Percentiles rank a stretch among this genome's conserved stretches.
Evolutionary conservation across 139 green algal genomes (phyloP).

Genomic region (Trebouxia sp.): DNA sequence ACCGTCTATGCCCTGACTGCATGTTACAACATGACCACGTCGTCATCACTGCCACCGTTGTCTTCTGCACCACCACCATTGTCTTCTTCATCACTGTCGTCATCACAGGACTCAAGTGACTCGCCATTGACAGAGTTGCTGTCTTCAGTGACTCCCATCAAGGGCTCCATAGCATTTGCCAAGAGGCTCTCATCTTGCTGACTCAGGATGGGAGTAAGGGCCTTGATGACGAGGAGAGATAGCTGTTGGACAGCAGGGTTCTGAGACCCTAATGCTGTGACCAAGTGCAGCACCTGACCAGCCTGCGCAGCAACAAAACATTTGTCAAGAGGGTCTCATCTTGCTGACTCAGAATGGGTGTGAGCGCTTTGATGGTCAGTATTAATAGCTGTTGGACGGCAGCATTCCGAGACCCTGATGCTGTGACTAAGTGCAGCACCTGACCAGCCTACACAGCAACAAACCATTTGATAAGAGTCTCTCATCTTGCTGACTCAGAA

Average conservation of each 20-base stretch:
- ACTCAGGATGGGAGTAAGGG: not conserved
- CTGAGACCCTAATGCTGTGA: not conserved
- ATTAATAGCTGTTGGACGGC: too few relatives aligned
- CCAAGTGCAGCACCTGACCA: not conserved
- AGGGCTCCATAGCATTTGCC: not conserved
- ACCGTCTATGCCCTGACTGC: not conserved
- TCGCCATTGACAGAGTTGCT: not conserved
- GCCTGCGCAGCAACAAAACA: not conserved
- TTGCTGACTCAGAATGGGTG: not conserved
- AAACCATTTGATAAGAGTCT: not conserved
- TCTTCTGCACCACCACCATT: not conserved
- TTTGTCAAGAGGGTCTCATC: not conserved
- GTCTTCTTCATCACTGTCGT: not conserved
- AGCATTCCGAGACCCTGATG: not conserved
- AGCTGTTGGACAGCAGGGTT: too few relatives aligned
- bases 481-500: not conserved
- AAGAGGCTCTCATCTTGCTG: not conserved
- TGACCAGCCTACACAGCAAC: not conserved
- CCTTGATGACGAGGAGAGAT: too few relatives aligned
- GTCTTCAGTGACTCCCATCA: not conserved
- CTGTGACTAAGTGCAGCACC: not conserved
- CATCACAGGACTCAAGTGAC: not conserved
- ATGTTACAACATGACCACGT: not conserved
- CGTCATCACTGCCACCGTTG: too few relatives aligned
- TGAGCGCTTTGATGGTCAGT: not conserved